Evolutionary conservation across 2,329 filamentous ascomycete species (phyloP).

Genomic region (Pseudogymnoascus destructans): DNA sequence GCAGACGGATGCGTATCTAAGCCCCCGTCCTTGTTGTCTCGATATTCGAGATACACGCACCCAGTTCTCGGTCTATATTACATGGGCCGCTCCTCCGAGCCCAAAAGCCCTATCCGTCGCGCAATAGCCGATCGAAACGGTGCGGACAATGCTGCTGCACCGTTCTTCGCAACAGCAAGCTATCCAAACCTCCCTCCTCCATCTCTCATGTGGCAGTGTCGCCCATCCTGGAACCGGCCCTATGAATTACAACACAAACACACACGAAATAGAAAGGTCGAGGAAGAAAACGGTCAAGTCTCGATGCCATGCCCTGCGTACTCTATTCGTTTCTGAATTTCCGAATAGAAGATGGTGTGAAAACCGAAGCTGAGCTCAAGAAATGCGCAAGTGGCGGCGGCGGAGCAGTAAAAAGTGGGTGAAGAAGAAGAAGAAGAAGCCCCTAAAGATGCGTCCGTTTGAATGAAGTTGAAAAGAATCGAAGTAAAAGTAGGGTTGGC

Average conservation of each 20-base stretch:
- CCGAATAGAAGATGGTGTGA: background rate
- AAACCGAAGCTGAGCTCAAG: background rate
- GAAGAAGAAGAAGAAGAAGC: background rate
- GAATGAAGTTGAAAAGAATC: background rate
- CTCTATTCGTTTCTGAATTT: background rate
- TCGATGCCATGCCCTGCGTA: background rate
- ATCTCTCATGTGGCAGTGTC: background rate
- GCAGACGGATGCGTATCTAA: background rate
- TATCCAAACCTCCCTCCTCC: background rate
- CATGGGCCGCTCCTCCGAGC: background rate
- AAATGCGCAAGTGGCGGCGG: background rate
- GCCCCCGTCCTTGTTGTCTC: background rate
- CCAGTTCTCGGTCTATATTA: background rate
- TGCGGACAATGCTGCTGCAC: background rate
- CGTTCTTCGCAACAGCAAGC: background rate
- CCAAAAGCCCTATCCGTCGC: background rate
- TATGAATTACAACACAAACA: slow-evolving; percentile 5
- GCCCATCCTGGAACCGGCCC: background rate
- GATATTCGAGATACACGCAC: background rate
- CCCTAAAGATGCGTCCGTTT: slow-evolving; percentile 1
- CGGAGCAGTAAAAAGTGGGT: background rate
- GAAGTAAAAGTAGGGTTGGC: slow-evolving; percentile 1
- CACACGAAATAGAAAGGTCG: background rate
- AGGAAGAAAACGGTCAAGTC: background rate
- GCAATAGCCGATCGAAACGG: background rate